Base-by-base conservation (phyloP, 176 grass and related monocot species). In the Lolium multiflorum region DNA sequence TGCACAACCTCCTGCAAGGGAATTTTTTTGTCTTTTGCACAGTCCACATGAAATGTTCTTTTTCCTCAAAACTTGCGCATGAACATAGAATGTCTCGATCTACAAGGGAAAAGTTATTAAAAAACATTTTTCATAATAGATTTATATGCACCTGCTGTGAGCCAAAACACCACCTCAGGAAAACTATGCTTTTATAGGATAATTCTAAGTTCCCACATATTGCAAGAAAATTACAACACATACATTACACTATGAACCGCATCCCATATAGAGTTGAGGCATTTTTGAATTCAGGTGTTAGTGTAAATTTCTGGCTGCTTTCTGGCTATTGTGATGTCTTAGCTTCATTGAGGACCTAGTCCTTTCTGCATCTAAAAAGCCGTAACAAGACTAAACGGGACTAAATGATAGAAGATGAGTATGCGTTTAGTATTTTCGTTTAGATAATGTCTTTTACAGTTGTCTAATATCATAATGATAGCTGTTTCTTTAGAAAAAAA, bases 251-350 rank as follows among this genome's bases (percentile, higher is more conserved):
- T 26, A 63, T 63, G 5, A 5, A 63, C 10, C 5, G 1, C 60
- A 26, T 63, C 11, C 26, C 4, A 63, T 63, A 59, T 21, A 0
- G 11, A 63, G 60, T 62, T 26, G 60, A 63, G 11, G 10, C 60
- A 26, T 63, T 63, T 73, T 2, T 25, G 5, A 49, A 49, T 8
- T 24, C 6, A 48, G 11, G 70, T 47, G 7, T 22, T 47, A n/a
- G 44, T 72, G 70, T 72, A 11, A n/a, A 47, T 72, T 72, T 48
- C 11, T 25, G 71, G 46, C 44, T 71, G 41, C 18, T 71, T 63
- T 71, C 37, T 74, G 6, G 13, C 14, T 37, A 37, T 37, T 16
- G 13, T 35, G 26, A 5, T 38, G 6, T 68, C 4, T 6, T 68
- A 68, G 65, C 65, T 39, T 39, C 47, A 50, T 75, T 4, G 22